These are phyloP conservation scores for Mytilinidion resinicola DNA, from an alignment of 495 filamentous ascomycete genomes.

Conservation along the genomic window DNA sequence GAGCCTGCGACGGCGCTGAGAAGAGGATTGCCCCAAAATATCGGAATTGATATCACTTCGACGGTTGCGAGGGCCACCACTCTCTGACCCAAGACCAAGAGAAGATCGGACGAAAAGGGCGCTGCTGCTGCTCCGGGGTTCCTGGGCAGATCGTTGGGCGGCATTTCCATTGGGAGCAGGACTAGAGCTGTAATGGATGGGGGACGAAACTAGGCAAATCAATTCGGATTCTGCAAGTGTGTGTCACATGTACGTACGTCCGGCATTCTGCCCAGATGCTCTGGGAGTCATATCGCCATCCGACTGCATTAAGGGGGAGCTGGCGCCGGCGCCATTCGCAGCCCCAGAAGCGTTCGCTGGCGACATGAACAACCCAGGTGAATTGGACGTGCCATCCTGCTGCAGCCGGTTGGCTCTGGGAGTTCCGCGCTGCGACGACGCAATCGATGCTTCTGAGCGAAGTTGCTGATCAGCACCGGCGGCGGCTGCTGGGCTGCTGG, in stretches of 20 bases:
- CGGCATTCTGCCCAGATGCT: conserved; percentile 52
- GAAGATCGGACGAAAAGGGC: conserved; percentile 74
- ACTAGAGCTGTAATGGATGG: conserved; percentile 85
- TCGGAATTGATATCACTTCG: conserved; percentile 82
- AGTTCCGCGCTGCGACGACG: conserved; percentile 41
- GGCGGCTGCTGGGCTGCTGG: conserved; percentile 47
- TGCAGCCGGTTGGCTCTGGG: conserved; percentile 26
- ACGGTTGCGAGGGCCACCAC: conserved; percentile 42
- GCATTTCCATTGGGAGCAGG: conserved; percentile 49
- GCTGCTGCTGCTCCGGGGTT: conserved; percentile 72
- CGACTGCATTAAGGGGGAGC: conserved; percentile 61
- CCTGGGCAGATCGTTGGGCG: conserved; percentile 47
- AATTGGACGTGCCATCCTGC: conserved; percentile 51
- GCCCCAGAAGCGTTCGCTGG: conserved; percentile 54
- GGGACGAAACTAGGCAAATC: conserved; percentile 67
- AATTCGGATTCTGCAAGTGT: background rate
- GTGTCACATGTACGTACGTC: conserved; percentile 48
- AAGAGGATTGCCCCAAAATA: conserved; percentile 54
- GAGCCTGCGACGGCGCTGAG: conserved; percentile 58
- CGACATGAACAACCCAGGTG: conserved; percentile 78
- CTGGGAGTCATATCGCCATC: conserved; percentile 69
- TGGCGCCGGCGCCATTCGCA: conserved; percentile 52
- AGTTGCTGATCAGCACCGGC: conserved; percentile 43
- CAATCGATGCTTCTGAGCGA: conserved; percentile 38
- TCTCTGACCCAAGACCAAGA: conserved; percentile 45